These are phyloP conservation scores for Silene latifolia DNA, from an alignment of 148 eudicot genomes.

Conservation along the genomic window DNA sequence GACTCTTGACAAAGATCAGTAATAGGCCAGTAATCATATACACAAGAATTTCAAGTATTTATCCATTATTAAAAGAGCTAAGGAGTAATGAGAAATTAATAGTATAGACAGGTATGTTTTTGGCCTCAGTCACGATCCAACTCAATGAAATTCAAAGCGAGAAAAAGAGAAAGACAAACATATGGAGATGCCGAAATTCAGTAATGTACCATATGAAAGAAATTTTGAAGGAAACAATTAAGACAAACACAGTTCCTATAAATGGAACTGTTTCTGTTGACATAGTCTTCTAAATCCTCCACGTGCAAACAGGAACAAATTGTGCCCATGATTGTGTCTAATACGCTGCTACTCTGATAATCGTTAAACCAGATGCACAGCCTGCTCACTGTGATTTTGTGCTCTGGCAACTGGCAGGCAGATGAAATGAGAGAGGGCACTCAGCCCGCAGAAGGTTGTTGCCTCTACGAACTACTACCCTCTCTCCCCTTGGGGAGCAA, in stretches of 20 bases:
- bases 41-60: not conserved
- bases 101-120: slow-evolving; percentile 2
- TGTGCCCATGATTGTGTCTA: slow-evolving; percentile 60
- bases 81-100: not conserved
- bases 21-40: not conserved
- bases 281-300: slow-evolving; percentile 71
- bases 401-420: not conserved
- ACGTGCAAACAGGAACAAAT: slow-evolving; percentile 76
- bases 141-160: not conserved
- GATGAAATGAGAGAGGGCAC: slow-evolving; percentile 43
- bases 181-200: slow-evolving; percentile 4
- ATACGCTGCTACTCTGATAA: slow-evolving; percentile 15
- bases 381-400: slow-evolving; percentile 11
- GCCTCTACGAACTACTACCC: slow-evolving; percentile 48
- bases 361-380: slow-evolving; percentile 19
- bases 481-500: slow-evolving; percentile 27
- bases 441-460: slow-evolving; percentile 41
- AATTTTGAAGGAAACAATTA: slow-evolving; percentile 65
- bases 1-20: not conserved
- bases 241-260: slow-evolving; percentile 78
- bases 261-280: slow-evolving; percentile 55
- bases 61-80: not conserved
- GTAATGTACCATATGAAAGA: slow-evolving; percentile 69
- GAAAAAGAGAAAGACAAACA: not conserved
- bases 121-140: not conserved